A percentile compares a stretch with the other conserved stretches of the same genome.
These are phyloP conservation scores for Moesziomyces aphidis DNA, from an alignment of 1,284 basidiomycete species.

Conservation along the genomic window DNA sequence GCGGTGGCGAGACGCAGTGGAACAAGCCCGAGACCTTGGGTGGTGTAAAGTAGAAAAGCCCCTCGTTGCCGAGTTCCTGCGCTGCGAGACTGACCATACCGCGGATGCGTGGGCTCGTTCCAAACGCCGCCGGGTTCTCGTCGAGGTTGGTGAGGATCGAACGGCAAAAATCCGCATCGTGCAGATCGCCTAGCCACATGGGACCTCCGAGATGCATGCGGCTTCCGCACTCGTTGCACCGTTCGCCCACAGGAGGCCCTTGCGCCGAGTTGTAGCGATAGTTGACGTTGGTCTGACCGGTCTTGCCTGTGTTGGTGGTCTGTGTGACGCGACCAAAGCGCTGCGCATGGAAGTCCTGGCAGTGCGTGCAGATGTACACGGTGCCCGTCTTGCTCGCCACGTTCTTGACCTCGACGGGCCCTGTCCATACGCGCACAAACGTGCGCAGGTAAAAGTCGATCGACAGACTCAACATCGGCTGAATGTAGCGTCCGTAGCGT, in stretches of 20 bases:
- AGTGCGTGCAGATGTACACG: slow-evolving; percentile 62
- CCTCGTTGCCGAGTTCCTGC: slow-evolving; percentile 75
- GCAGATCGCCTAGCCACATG: slow-evolving; percentile 93
- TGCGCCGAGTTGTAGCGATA: slow-evolving; percentile 75
- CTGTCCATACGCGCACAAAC: slow-evolving; percentile 83
- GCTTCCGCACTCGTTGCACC: slow-evolving; percentile 83
- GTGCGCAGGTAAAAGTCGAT: slow-evolving; percentile 98
- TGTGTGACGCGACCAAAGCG: slow-evolving; percentile 53
- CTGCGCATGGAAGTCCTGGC: slow-evolving; percentile 56
- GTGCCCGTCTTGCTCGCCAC: slow-evolving; percentile 68
- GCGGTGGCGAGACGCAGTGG: slow-evolving; percentile 72
- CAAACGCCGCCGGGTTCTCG: slow-evolving; percentile 73
- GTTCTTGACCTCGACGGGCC: slow-evolving; percentile 88
- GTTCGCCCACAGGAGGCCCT: slow-evolving; percentile 77
- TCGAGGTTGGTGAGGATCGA: slow-evolving; percentile 80
- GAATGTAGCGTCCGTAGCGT: slow-evolving; percentile 90
- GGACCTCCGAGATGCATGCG: slow-evolving; percentile 78
- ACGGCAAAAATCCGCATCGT: slow-evolving; percentile 80
- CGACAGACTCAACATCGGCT: slow-evolving; percentile 89
- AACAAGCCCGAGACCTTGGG: slow-evolving; percentile 83
- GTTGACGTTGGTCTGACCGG: slow-evolving; percentile 50
- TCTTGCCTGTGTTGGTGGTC: slow-evolving; percentile 43
- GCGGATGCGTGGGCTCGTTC: slow-evolving; percentile 85
- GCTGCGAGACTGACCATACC: slow-evolving; percentile 93
- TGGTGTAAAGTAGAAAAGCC: slow-evolving; percentile 92